Base-by-base conservation (phyloP, 2,329 filamentous ascomycete species). In the Arthrobotrys conoides region DNA sequence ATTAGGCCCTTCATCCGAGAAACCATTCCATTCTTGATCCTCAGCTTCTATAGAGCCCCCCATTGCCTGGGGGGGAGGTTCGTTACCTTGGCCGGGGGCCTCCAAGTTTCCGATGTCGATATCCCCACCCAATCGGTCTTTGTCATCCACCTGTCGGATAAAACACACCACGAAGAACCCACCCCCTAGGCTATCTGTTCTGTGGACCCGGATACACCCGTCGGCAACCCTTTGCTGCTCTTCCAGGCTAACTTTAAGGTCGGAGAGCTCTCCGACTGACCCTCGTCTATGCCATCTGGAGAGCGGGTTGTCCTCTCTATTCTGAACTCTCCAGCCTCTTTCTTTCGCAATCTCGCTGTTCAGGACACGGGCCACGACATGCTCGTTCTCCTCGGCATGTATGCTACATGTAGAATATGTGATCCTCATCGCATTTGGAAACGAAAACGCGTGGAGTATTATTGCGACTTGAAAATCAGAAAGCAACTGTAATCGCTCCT, bases 371-470 rank as follows among this genome's bases (percentile, higher is more conserved):
- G 91, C 85, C 0, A 97, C 93, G 0, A 98, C 94, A 0, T 88
- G 85, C 84, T 99, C 96, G 82, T 99, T 98, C 84, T 99, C 96
- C 80, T 92, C 89, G 0, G 89, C 88, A 83, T 98, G 91, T 1
- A 97, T 86, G 0, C 95, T 98, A 83, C 96, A 99, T 0, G 96
- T 98, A 38, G 94, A 97, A 83, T 98, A 99, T 0, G 93, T 94
- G 51, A 98, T 90, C 80, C 90, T 91, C 12, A 84, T 87, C 0
- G 93, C 93, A 0, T 88, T 87, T 0, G 93, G 91, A 81, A 98
- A 99, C 22, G 86, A 85, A 84, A 98, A 91, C 0, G 96, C 94
- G 83, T 97, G 96, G 57, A 91, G 87, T 1, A 99, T 86, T 10
- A 98, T 89, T 27, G 89, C 89, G 5, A 94, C 88, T 84, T 99